A percentile compares a stretch with the other conserved stretches of the same genome.
These are phyloP conservation scores for Ulota crispa DNA, from an alignment of 225 moss, liverwort and hornwort genomes.

Conservation along the genomic window DNA sequence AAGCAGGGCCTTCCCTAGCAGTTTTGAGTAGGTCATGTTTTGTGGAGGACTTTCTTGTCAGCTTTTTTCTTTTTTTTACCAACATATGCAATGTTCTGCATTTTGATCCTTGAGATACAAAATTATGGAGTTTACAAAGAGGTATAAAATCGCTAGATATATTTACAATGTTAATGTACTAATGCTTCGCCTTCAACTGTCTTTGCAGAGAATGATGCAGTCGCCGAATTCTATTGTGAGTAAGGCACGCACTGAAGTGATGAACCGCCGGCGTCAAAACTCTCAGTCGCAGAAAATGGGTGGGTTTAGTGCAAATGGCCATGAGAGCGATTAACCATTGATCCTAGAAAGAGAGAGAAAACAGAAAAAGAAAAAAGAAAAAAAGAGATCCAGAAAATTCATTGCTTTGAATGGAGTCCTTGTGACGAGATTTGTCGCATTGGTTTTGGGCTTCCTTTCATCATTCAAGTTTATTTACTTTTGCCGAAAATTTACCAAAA, in stretches of 20 bases:
- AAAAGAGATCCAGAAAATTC: not conserved
- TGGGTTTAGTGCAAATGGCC: conserved; percentile 22
- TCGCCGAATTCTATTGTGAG: conserved; percentile 83
- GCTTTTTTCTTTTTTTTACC: not conserved
- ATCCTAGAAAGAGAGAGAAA: not conserved
- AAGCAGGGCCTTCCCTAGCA: not conserved
- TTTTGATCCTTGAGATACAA: not conserved
- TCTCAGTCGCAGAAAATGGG: conserved; percentile 46
- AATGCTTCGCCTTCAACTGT: not conserved
- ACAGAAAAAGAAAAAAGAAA: not conserved
- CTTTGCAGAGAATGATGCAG: conserved; percentile 71
- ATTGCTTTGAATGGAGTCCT: conserved; percentile 16
- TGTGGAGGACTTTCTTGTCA: not conserved
- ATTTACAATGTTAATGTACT: not conserved
- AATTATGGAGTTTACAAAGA: too few species aligned
- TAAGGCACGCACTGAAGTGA: conserved; percentile 74
- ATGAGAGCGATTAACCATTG: conserved; percentile 32
- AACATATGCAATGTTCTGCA: not conserved
- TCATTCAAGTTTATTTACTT: conserved; percentile 22
- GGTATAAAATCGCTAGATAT: too few species aligned
- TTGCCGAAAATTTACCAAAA: conserved; percentile 13
- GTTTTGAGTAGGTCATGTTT: not conserved
- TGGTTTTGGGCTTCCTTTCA: conserved; percentile 34
- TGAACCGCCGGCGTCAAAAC: conserved; percentile 69
- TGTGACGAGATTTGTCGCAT: conserved; percentile 39